A percentile compares a stretch with the other conserved stretches of the same genome.
These are phyloP conservation scores for Plasmodium adleri DNA, from an alignment of 169 alveolate genomes.

Conservation along the genomic window DNA sequence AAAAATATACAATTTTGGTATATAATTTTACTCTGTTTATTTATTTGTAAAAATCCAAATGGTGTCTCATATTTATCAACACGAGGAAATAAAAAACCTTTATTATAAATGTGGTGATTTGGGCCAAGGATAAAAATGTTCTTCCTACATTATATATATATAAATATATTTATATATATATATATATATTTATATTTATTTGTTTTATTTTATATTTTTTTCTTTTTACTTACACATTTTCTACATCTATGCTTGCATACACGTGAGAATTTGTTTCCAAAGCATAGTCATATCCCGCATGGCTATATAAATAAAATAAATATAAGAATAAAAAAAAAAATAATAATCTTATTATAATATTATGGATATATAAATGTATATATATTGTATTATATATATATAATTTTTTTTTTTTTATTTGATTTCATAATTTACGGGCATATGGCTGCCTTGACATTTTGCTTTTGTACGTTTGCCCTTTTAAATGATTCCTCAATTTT, in stretches of 20 bases:
- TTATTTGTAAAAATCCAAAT: constrained; percentile 91
- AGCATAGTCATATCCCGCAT: constrained; percentile 95
- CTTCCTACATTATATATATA: constrained; percentile 65
- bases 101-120: constrained; percentile 91
- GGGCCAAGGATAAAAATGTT: constrained; percentile 95
- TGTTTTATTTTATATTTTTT: not conserved
- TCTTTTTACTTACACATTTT: constrained; percentile 75
- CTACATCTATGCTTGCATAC: constrained; percentile 87
- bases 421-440: constrained; percentile 46
- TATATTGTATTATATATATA: not conserved
- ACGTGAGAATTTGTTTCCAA: constrained; percentile 95
- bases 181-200: not conserved
- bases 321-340: not conserved
- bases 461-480: constrained; percentile 18
- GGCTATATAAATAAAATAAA: constrained; percentile 80
- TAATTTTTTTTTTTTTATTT: not conserved
- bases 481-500: constrained; percentile 24
- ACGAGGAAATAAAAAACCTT: constrained; percentile 90
- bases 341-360: constrained; percentile 1
- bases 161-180: not conserved
- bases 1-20: not conserved
- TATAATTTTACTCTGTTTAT: constrained; percentile 69
- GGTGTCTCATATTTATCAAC: constrained; percentile 90
- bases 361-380: not conserved
- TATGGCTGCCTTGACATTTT: constrained; percentile 62